A percentile compares a stretch with the other conserved stretches of the same genome.
These are phyloP conservation scores for Mucor mucedo DNA, from an alignment of 371 early-diverging fungal genomes.

Conservation along the genomic window DNA sequence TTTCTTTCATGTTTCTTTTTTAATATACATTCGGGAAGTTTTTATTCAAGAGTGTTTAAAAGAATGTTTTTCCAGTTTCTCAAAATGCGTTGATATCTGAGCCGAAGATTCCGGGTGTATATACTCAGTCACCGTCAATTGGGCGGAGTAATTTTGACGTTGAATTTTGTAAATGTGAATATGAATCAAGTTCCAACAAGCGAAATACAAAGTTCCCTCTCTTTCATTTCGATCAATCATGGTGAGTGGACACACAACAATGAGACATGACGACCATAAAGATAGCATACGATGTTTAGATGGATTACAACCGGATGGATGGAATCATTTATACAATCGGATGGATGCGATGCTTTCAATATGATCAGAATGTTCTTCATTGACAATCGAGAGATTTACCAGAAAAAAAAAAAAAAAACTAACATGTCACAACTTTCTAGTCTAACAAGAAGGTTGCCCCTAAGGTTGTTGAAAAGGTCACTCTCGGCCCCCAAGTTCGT, in stretches of 20 bases:
- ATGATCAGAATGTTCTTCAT: background rate
- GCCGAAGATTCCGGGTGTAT: no score
- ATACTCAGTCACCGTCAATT: no score
- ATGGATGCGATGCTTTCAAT: background rate
- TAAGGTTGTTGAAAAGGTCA: constrained; percentile 87
- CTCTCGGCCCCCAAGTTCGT: constrained; percentile 97
- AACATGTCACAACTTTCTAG: constrained; percentile 40
- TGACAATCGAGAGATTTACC: background rate
- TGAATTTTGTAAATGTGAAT: no score
- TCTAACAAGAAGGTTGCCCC: constrained; percentile 70
- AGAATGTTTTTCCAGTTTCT: no score
- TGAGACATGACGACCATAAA: background rate
- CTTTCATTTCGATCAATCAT: constrained; percentile 39
- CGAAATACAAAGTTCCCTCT: constrained; percentile 11
- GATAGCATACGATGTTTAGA: constrained; percentile 6
- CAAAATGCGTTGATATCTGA: no score
- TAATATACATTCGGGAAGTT: no score
- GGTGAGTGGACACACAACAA: constrained; percentile 24
- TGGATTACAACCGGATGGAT: constrained; percentile 11
- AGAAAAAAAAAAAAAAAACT: background rate
- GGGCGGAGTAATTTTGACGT: no score
- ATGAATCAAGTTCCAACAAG: no score
- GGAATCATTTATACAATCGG: background rate
- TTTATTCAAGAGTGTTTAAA: no score
- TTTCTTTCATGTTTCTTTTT: no score